These are phyloP conservation scores for Hortiboletus flavorubellus DNA, from an alignment of 768 basidiomycete species.

Conservation along the genomic window DNA sequence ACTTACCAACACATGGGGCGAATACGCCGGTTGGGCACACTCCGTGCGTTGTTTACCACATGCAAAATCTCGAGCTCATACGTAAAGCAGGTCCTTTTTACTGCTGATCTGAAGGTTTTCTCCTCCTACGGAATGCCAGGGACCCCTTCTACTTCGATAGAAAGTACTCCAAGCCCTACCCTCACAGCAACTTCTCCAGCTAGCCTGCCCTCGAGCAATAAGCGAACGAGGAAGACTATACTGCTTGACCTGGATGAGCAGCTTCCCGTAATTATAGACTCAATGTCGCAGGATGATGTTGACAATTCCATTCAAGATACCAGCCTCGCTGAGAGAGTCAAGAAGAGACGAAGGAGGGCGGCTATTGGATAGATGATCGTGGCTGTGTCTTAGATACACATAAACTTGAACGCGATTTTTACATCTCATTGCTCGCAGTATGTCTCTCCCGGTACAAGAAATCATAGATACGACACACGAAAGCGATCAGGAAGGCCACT, in stretches of 20 bases:
- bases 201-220: constrained; percentile 33
- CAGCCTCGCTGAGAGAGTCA: constrained; percentile 42
- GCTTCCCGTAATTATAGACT: constrained; percentile 5
- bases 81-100: constrained; percentile 59
- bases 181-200: constrained; percentile 33
- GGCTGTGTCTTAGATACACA: constrained; percentile 13
- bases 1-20: constrained; percentile 69
- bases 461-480: constrained; percentile 38
- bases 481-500: constrained; percentile 34
- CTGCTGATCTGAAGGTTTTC: constrained; percentile 69
- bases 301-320: neutral
- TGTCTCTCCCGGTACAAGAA: constrained; percentile 39
- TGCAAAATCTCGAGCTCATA: neutral
- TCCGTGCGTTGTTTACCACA: constrained; percentile 45
- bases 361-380: constrained; percentile 8
- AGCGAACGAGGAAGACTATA: constrained; percentile 24
- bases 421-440: neutral
- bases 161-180: constrained; percentile 19
- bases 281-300: neutral
- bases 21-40: constrained; percentile 90
- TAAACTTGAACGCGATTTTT: neutral
- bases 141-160: constrained; percentile 11
- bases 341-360: constrained; percentile 33
- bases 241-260: constrained; percentile 4
- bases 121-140: constrained; percentile 51